phyloP scores from a whole-genome alignment of 2,329 filamentous ascomycete species.

The Cercospora sojina region DNA sequence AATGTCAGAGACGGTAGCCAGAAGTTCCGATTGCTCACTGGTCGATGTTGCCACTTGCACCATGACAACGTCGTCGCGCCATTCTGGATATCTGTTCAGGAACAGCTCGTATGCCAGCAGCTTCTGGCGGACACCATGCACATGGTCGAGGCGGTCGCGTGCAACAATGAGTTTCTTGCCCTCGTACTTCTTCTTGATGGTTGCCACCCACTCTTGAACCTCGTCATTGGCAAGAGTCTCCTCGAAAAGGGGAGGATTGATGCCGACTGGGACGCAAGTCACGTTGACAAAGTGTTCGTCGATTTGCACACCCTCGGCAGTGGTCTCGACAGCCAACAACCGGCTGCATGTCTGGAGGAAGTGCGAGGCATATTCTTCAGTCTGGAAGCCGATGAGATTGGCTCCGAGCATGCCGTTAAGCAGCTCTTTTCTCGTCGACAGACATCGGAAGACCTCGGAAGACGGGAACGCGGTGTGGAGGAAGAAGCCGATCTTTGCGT shows the following conservation, averaged over 20 bases:
- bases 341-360: conserved; percentile 95
- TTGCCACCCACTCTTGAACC: conserved; percentile 74
- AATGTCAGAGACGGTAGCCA: conserved; percentile 87
- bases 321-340: conserved; percentile 84
- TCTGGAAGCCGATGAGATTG: conserved; percentile 91
- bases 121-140: conserved; percentile 91
- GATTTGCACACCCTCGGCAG: conserved; percentile 80
- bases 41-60: conserved; percentile 93
- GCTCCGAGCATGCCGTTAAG: conserved; percentile 91
- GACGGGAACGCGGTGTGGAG: conserved; percentile 93
- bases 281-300: conserved; percentile 94
- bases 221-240: conserved; percentile 61
- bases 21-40: conserved; percentile 81
- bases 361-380: conserved; percentile 86
- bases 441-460: conserved; percentile 90
- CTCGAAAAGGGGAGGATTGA: conserved; percentile 73
- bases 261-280: conserved; percentile 80
- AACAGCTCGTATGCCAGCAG: conserved; percentile 89
- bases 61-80: conserved; percentile 80
- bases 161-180: conserved; percentile 90
- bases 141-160: conserved; percentile 88
- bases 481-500: conserved; percentile 95
- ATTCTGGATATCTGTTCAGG: conserved; percentile 88
- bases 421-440: conserved; percentile 81
- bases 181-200: conserved; percentile 78